These are phyloP conservation scores for Colletotrichum truncatum DNA, from an alignment of 2,329 filamentous ascomycete genomes.

Conservation along the genomic window DNA sequence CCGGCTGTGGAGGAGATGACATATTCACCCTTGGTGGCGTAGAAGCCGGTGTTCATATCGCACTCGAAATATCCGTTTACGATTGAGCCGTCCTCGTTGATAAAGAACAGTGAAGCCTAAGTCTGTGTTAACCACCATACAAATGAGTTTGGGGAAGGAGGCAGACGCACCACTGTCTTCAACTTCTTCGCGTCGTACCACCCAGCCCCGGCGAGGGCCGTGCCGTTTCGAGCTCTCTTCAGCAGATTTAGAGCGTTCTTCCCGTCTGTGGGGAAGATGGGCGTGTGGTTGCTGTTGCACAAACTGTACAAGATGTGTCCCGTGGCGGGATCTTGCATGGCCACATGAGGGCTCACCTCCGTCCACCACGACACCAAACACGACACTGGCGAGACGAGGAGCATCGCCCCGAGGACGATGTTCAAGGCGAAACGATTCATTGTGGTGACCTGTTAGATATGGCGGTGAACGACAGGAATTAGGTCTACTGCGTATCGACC, in stretches of 20 bases:
- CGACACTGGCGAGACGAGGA: constrained; percentile 34
- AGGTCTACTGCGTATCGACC: background rate
- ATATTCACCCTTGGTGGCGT: constrained; percentile 40
- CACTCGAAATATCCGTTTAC: constrained; percentile 39
- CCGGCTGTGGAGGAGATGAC: constrained; percentile 38
- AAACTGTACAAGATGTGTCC: constrained; percentile 45
- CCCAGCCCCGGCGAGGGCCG: constrained; percentile 44
- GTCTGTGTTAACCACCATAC: background rate
- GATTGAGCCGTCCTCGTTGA: constrained; percentile 15
- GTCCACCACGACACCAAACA: constrained; percentile 47
- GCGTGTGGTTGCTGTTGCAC: constrained; percentile 40
- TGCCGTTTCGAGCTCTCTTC: constrained; percentile 41
- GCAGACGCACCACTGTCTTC: constrained; percentile 41
- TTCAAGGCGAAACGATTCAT: background rate
- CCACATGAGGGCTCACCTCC: constrained; percentile 41
- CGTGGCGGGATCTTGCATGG: constrained; percentile 46
- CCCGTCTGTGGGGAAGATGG: constrained; percentile 45
- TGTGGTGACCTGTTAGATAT: too few relatives aligned
- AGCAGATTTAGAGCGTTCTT: constrained; percentile 37
- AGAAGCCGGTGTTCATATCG: constrained; percentile 44
- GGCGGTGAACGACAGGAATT: background rate
- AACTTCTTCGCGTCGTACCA: constrained; percentile 40
- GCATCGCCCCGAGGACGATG: background rate
- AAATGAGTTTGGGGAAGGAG: too few relatives aligned
- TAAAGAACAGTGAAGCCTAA: constrained; percentile 27